Conservation (phyloP, 2,329 filamentous ascomycete species). For the Phialophora tarda region DNA sequence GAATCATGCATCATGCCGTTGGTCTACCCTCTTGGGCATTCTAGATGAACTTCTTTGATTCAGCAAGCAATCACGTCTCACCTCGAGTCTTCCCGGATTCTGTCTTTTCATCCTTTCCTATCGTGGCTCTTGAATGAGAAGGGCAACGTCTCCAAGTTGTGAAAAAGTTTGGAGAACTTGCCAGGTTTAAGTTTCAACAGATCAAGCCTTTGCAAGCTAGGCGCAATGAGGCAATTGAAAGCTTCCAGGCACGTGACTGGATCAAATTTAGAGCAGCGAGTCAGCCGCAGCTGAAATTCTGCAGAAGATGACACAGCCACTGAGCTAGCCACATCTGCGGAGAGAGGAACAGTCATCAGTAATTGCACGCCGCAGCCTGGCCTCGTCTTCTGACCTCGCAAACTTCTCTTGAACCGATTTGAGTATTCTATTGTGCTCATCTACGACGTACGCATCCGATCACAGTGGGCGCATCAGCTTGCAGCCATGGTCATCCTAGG, state of each 20-base stretch:
- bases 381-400: neutral
- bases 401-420: neutral
- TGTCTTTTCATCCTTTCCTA: neutral
- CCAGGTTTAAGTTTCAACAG: neutral
- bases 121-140: neutral
- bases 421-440: neutral
- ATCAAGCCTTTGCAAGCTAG: neutral
- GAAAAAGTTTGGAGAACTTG: neutral
- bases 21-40: neutral
- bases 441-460: neutral
- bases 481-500: slow-evolving; percentile 35
- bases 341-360: neutral
- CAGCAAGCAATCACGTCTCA: neutral
- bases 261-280: neutral
- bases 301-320: neutral
- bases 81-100: neutral
- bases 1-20: neutral
- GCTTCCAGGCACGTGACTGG: neutral
- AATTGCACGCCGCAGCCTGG: neutral
- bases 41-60: neutral
- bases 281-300: slow-evolving; percentile 18
- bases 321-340: slow-evolving; percentile 7
- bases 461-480: neutral
- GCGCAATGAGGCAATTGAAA: neutral
- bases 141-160: neutral